phyloP scores from a whole-genome alignment of 208 protist genomes.

The Acanthamoeba pearcei region DNA sequence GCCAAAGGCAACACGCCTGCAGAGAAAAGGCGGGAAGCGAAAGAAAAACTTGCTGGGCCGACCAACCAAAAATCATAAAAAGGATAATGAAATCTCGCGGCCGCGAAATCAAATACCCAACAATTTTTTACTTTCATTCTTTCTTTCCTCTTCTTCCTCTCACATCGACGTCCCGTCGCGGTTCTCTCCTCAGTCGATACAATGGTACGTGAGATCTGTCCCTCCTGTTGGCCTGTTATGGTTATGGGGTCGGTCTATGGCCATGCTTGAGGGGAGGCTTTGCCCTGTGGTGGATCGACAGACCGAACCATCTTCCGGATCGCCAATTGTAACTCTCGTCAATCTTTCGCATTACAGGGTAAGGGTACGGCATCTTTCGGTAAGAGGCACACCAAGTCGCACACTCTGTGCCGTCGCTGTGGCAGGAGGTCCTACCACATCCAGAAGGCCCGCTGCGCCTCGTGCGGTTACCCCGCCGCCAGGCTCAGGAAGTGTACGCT shows the following conservation, averaged over 20 bases:
- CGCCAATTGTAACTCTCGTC: neutral
- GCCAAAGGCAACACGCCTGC: neutral
- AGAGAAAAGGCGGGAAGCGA: slow-evolving; percentile 3
- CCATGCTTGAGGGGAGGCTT: too few relatives aligned
- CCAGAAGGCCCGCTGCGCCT: slow-evolving; percentile 98
- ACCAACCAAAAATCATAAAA: neutral
- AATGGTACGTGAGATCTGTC: slow-evolving; percentile 8
- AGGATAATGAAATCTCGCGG: neutral
- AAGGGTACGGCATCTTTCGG: slow-evolving; percentile 94
- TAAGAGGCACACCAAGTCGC: slow-evolving; percentile 94
- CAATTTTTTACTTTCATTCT: slow-evolving; percentile 14
- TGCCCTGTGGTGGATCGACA: too few relatives aligned
- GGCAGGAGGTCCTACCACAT: slow-evolving; percentile 97
- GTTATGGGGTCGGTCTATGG: neutral
- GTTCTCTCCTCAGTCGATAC: slow-evolving; percentile 29
- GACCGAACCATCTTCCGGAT: too few relatives aligned
- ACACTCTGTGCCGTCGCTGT: slow-evolving; percentile 99
- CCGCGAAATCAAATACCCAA: neutral
- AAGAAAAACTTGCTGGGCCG: neutral
- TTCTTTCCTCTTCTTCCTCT: slow-evolving; percentile 44
- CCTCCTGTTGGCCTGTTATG: neutral
- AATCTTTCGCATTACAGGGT: slow-evolving; percentile 80
- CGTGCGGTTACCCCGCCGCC: slow-evolving; percentile 98
- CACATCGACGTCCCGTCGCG: slow-evolving; percentile 15
- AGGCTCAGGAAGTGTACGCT: slow-evolving; percentile 93